phyloP scores from a whole-genome alignment of 2,329 filamentous ascomycete genomes.

The Cladosporium sp. region DNA sequence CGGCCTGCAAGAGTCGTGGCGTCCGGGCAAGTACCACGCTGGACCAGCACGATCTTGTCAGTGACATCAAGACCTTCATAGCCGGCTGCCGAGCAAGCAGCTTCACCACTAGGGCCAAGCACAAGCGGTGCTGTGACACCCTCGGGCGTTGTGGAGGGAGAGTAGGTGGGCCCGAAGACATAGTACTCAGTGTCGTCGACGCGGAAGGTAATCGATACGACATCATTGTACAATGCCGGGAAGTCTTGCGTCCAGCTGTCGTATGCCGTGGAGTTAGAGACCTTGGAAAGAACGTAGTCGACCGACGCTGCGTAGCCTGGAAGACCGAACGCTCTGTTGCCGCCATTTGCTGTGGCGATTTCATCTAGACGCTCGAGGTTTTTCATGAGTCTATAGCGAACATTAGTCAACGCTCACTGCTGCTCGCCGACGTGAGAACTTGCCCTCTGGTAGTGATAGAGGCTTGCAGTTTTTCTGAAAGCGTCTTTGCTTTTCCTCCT shows the following conservation, averaged over 20 bases:
- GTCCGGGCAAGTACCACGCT: constrained; percentile 61
- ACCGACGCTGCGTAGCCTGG: constrained; percentile 57
- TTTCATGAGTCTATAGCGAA: constrained; percentile 43
- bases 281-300: constrained; percentile 53
- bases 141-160: constrained; percentile 57
- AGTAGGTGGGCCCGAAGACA: constrained; percentile 61
- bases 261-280: constrained; percentile 36
- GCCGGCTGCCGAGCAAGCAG: constrained; percentile 61
- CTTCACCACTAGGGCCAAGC: constrained; percentile 50
- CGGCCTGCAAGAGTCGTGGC: constrained; percentile 66
- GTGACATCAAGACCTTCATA: constrained; percentile 53
- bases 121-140: constrained; percentile 54
- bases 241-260: constrained; percentile 17
- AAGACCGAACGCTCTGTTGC: constrained; percentile 57
- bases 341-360: constrained; percentile 53
- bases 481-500: not conserved
- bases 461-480: constrained; percentile 15
- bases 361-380: constrained; percentile 53
- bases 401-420: not conserved
- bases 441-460: constrained; percentile 14
- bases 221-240: constrained; percentile 17
- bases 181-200: constrained; percentile 55
- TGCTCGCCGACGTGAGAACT: not conserved
- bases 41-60: constrained; percentile 65
- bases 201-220: constrained; percentile 35